Evolutionary conservation across 345 rosid species (phyloP).

Genomic region (Tarenaya hassleriana): DNA sequence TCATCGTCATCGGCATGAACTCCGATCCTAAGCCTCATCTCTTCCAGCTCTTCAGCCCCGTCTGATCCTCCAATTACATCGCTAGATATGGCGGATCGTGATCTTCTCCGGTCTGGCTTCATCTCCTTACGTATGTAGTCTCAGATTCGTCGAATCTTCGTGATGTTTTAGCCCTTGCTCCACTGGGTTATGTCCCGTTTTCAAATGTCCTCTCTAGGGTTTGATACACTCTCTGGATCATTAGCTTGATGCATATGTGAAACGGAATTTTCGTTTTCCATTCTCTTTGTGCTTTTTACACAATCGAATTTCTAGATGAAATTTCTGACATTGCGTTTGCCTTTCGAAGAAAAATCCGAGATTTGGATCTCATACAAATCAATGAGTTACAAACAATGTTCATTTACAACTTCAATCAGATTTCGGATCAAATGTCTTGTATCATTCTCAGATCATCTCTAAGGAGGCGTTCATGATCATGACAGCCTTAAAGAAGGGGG

Average conservation of each 20-base stretch:
- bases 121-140: constrained; percentile 4
- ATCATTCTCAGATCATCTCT: too few species aligned
- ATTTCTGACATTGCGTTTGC: too few species aligned
- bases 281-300: too few species aligned
- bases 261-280: constrained; percentile 14
- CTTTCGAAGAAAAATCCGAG: too few species aligned
- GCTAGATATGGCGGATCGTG: background rate
- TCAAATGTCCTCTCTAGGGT: constrained; percentile 1
- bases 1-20: constrained; percentile 88
- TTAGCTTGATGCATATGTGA: constrained; percentile 13
- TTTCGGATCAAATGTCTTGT: too few species aligned
- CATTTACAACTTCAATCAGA: too few species aligned
- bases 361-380: too few species aligned
- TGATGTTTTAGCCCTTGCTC: background rate
- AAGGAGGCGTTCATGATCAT: too few species aligned
- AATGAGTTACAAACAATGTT: too few species aligned
- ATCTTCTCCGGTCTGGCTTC: constrained; percentile 17
- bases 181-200: too few species aligned
- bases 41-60: constrained; percentile 83
- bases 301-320: too few species aligned
- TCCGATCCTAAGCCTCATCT: constrained; percentile 90
- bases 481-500: too few species aligned
- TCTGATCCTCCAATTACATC: constrained; percentile 30
- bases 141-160: constrained; percentile 36
- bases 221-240: background rate